A percentile compares a stretch with the other conserved stretches of the same genome.
These are phyloP conservation scores for Musa acuminata DNA, from an alignment of 176 grass and related monocot genomes.

Conservation along the genomic window DNA sequence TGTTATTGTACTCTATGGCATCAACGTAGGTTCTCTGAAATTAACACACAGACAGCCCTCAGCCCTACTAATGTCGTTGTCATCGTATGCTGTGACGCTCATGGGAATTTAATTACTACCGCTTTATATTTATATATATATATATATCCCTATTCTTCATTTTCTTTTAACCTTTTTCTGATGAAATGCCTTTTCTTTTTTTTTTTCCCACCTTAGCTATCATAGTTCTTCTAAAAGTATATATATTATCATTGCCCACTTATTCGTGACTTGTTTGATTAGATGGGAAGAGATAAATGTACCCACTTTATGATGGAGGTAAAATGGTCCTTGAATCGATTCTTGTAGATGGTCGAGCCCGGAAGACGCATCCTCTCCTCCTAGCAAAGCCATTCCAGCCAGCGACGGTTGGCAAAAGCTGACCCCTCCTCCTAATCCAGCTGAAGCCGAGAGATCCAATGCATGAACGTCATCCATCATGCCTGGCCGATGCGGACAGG, in stretches of 20 bases:
- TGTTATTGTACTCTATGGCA: constrained; percentile 25
- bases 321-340: constrained; percentile 30
- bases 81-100: too few species aligned
- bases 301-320: constrained; percentile 40
- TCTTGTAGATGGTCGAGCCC: constrained; percentile 44
- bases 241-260: too few species aligned
- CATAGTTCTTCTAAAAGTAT: too few species aligned
- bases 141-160: too few species aligned
- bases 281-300: neutral
- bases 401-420: constrained; percentile 30
- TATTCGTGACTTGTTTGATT: too few species aligned
- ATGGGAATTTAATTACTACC: too few species aligned
- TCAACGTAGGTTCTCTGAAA: constrained; percentile 14
- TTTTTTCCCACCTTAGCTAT: neutral
- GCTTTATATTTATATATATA: too few species aligned
- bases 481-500: neutral
- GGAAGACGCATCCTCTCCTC: constrained; percentile 40
- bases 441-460: constrained; percentile 44
- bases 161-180: too few species aligned
- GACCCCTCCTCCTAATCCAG: constrained; percentile 37
- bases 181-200: neutral
- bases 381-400: constrained; percentile 26
- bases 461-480: constrained; percentile 25
- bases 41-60: neutral
- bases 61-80: too few species aligned